A percentile compares a stretch with the other conserved stretches of the same genome.
These are phyloP conservation scores for Jamesozyma hellenica DNA, from an alignment of 805 yeast genomes.

Conservation along the genomic window DNA sequence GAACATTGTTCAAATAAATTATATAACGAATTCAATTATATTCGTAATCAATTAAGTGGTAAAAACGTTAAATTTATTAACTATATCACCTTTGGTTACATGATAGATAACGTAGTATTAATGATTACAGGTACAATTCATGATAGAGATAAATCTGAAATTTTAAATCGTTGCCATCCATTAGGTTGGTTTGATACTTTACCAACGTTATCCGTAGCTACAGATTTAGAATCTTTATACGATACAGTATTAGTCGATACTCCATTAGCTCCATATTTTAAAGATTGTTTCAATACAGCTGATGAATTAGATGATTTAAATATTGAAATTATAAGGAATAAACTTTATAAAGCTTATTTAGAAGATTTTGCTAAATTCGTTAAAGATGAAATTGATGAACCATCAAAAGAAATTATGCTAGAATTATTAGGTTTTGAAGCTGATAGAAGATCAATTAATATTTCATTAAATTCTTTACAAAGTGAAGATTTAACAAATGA, in stretches of 20 bases:
- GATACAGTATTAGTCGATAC: slow-evolving; percentile 90
- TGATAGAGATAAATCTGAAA: slow-evolving; percentile 82
- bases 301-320: slow-evolving; percentile 91
- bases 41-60: slow-evolving; percentile 75
- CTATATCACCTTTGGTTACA: slow-evolving; percentile 87
- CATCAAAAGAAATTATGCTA: slow-evolving; percentile 75
- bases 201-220: slow-evolving; percentile 89
- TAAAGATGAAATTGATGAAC: slow-evolving; percentile 48
- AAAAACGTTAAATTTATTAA: slow-evolving; percentile 78
- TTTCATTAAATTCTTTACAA: slow-evolving; percentile 73
- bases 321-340: slow-evolving; percentile 89
- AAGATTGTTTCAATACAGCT: slow-evolving; percentile 72
- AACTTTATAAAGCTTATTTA: slow-evolving; percentile 82
- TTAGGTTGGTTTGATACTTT: slow-evolving; percentile 97
- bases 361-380: slow-evolving; percentile 76
- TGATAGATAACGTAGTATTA: slow-evolving; percentile 94
- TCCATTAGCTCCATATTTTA: slow-evolving; percentile 94
- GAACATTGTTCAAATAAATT: slow-evolving; percentile 64
- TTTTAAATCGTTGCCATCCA: slow-evolving; percentile 87
- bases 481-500: slow-evolving; percentile 41
- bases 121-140: slow-evolving; percentile 96
- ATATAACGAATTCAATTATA: slow-evolving; percentile 74
- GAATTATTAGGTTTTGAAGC: slow-evolving; percentile 80
- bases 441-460: slow-evolving; percentile 88
- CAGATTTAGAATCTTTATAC: slow-evolving; percentile 88